Percentiles rank a stretch among this genome's conserved stretches.
Evolutionary conservation across 306 rosid genomes (phyloP).

Genomic region (Acacia crassicarpa): DNA sequence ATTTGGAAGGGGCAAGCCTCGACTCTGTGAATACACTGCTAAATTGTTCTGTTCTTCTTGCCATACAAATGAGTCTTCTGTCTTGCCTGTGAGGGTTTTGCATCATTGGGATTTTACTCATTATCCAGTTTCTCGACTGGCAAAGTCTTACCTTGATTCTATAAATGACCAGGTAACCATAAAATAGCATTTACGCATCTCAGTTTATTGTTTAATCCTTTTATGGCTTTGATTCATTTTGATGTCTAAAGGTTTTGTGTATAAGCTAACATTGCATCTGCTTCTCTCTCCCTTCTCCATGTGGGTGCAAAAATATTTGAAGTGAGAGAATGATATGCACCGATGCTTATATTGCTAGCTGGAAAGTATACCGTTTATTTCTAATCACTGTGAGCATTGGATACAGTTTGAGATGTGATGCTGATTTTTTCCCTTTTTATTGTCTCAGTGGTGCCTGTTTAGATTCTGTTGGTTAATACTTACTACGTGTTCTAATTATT

Average conservation of each 20-base stretch:
- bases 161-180: conserved; percentile 81
- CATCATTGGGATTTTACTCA: conserved; percentile 89
- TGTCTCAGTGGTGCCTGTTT: conserved; percentile 1
- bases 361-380: background rate
- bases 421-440: background rate
- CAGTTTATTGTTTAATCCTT: background rate
- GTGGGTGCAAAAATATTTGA: background rate
- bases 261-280: conserved; percentile 11
- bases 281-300: background rate
- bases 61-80: conserved; percentile 86
- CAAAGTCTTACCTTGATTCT: conserved; percentile 89
- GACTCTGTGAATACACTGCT: conserved; percentile 89
- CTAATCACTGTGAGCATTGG: background rate
- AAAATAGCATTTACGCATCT: conserved; percentile 11
- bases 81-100: conserved; percentile 91
- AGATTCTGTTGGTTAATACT: conserved; percentile 6
- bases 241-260: background rate
- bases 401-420: background rate
- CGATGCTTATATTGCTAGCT: background rate
- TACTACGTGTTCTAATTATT: conserved; percentile 6
- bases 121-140: conserved; percentile 82
- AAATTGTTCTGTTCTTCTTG: conserved; percentile 90
- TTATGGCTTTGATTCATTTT: conserved; percentile 24
- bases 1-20: conserved; percentile 95
- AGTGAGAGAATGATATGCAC: background rate